Evolutionary conservation across 148 eudicot species (phyloP), one percentile per base, ranked within the genome.

Genomic region (Dysphania ambrosioides): DNA sequence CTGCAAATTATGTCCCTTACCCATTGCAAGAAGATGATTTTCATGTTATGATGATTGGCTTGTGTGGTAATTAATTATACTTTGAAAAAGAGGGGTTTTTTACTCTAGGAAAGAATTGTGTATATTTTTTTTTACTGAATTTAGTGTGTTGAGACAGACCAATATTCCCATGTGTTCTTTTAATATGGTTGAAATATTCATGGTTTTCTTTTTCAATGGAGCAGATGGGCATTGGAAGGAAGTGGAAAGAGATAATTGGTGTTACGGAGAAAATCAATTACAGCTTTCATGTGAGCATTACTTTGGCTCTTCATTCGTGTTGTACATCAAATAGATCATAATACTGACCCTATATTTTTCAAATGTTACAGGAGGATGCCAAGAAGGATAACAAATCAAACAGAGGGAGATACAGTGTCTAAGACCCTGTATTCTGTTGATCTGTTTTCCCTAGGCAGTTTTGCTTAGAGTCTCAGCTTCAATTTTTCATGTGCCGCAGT

Each of bases 201-300:
- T 67, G 42, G 32, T 15, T 67, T 41, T 67, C 32, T 21, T 67
- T n/a, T 58, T 26, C 15, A 55, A 66, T 64, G 65, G 34, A 51
- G 65, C 81, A 92, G 97, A 90, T 88, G 95, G 73, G 92, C 87
- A 90, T 92, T 67, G 97, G 97, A 78, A 90, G 95, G 82, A 90
- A 92, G 78, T 92, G 97, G 97, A 92, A 92, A 87, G 95, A 92
- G 71, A 80, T 90, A 29, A 66, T 90, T 26, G 91, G 86, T 61
- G 80, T 85, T 60, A 82, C 84, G 8, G 95, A 92, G 41, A 88
- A 90, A 84, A 83, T 92, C n/a, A 75, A 82, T 51, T 92, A 84
- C 75, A 88, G 86, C 78, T 90, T 86, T 53, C 93, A 90, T 74
- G 95, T 92, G 83, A 86, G 77, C 70, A 24, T 9, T 58, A 0